Evolutionary conservation across 176 grass and related monocot species (phyloP), one percentile per base, ranked within the genome.

Genomic region (Oryza meridionalis): DNA sequence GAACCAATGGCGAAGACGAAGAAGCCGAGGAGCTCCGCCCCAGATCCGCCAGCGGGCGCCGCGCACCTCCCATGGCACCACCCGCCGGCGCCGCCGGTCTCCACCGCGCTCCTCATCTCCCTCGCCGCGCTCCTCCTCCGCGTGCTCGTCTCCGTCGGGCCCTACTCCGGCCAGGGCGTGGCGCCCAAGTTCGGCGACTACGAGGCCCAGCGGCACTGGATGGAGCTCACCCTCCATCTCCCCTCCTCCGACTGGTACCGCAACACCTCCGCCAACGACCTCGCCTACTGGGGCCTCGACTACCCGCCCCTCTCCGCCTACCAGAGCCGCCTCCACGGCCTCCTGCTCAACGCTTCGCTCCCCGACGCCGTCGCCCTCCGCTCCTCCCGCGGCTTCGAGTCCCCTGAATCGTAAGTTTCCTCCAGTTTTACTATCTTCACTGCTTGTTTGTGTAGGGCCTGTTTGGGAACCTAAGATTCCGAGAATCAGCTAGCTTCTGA

Each of bases 141-240:
- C 40, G 83, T 82, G 66, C 87, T 98, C 26, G 91, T 98, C 62
- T 98, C 93, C 44, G 65, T 98, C 6, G 96, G 93, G 17, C 91
- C 96, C 65, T 93, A 94, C 91, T 95, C 96, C 7, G 93, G 96
- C 17, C 89, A 95, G 51, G 96, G 87, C 9, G 70, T 67, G 68
- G 83, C 91, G 44, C 91, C 91, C 73, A 91, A 87, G 78, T 95
- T 88, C 85, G 91, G 96, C 77, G 96, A 98, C 85, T 98, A 95
- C 88, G 96, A 98, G 91, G 96, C 96, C 33, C 93, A 95, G 89
- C 87, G 96, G 70, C 93, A 98, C 81, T 98, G 96, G 96, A 98
- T 98, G 96, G 93, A 98, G 96, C 88, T 98, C 91, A 90, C 93
- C 58, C 85, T 98, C 46, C 91, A 98, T 40, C 91, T 93, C 79